Evolutionary conservation across 805 yeast genomes (phyloP), one percentile per base, ranked within the genome.

Genomic region (Candida succiphila): DNA sequence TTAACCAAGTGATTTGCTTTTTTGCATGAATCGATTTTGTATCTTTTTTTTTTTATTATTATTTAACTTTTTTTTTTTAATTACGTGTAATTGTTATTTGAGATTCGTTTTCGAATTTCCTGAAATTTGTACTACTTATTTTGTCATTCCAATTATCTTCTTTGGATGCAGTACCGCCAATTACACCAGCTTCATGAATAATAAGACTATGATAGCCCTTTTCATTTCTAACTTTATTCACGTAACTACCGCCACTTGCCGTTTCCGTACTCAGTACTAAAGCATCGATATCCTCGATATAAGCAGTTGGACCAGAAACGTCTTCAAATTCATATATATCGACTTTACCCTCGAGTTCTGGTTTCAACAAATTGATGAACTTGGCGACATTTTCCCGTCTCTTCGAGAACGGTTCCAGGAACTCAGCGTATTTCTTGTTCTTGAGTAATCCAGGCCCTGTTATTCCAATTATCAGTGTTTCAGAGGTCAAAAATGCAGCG

Each of bases 221-320:
- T 21, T 68, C 72, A 5, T 37, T 33, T 43, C 99, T 69, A 25
- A 66, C 66, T 12, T 72, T 60, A 48, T 94, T 92, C 29, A 92
- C 79, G 36, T 64, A 63, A 0, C 60, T 69, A 0, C 84, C 97
- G 2, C 97, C 97, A 8, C 65, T 51, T 0, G 65, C 56, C 0
- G 96, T 80, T 47, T 92, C 98, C 29, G 73, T 65, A 42, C 95
- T 84, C 3, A 92, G 75, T 0, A 89, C 76, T 27, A 92, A 64
- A 1, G 87, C 80, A 43, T 88, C 83, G 26, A 92, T 84, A 31
- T 75, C 78, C 12, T 67, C 65, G 2, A 81, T 66, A 10, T 69
- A 66, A 0, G 86, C 95, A 0, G 98, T 87, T 4, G 97, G 98
- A 0, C 99, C 99, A 57, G 94, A 87, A 0, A 88, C 69, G 51